Base-by-base conservation (phyloP, 345 rosid genomes). In the Ricinus communis region DNA sequence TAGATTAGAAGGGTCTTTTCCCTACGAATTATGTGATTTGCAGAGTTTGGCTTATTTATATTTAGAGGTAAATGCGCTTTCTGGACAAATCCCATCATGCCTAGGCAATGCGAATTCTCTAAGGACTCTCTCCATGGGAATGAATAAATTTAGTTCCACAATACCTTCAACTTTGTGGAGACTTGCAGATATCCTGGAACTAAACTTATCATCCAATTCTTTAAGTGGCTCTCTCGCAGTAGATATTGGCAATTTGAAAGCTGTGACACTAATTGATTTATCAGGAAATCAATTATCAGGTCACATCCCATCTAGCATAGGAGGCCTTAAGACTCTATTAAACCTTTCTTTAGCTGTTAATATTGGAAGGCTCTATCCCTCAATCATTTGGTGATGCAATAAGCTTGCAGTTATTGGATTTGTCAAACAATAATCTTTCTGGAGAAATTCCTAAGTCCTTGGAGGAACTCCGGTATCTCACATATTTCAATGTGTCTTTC, bases 231-330 rank as follows among this genome's bases (percentile, higher is more conserved):
- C 25, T 36, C 62, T 68, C 24, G 51, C 62, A 14, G 8, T 16
- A 12, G 47, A 50, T 19, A 50, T 66, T 38, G 28, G 58, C 9
- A 66, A 66, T 28, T 38, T 52, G 50, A 53, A 28, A 25, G 61
- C 18, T 8, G 13, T 2, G 16, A 65, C 45, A 36, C 5, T 6
- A 2, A 11, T 77, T 21, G 36, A 74, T 46, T 46, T 78, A 43
- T 79, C 79, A 6, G 68, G 40, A 18, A 74, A 79, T 71, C 54
- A 56, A 6, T 28, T 77, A 45, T 54, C 70, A 40, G 76, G 73
- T 30, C 21, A 24, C 22, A 6, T 28, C 0, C 61, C 61, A 28
- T 0, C 19, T 19, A 58, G 24, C 25, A 49, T 67, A 9, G 38
- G 46, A 6, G 24, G 14, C 38, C 36, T 47, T 5, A 9, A 27